These are phyloP conservation scores for Lactifluus subvellereus DNA, from an alignment of 768 basidiomycete genomes.

Conservation along the genomic window DNA sequence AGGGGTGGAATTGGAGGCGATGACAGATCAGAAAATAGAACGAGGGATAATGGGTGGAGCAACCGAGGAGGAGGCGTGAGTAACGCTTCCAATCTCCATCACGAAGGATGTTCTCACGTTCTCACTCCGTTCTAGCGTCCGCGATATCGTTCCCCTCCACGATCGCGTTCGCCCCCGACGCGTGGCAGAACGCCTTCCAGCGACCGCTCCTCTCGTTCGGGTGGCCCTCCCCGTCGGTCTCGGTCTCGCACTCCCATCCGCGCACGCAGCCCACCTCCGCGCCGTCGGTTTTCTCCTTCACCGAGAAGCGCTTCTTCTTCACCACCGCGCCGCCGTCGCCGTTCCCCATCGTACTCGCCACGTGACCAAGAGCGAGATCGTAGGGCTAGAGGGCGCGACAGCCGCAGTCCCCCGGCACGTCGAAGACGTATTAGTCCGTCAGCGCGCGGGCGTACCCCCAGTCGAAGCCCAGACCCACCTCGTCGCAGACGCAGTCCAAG, in stretches of 20 bases:
- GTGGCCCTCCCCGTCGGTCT: conserved; percentile 34
- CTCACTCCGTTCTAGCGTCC: conserved; percentile 34
- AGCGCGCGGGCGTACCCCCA: conserved; percentile 33
- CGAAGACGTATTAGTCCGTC: conserved; percentile 29
- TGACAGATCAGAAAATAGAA: conserved; percentile 36
- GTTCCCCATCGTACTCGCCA: conserved; percentile 47
- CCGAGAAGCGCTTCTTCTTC: conserved; percentile 23
- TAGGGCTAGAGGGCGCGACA: conserved; percentile 31
- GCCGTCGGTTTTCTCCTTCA: conserved; percentile 25
- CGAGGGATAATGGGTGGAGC: conserved; percentile 62
- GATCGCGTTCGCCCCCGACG: conserved; percentile 27
- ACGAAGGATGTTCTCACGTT: conserved; percentile 22
- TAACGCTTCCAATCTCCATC: conserved; percentile 22
- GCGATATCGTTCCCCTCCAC: conserved; percentile 45
- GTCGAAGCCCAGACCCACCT: conserved; percentile 32
- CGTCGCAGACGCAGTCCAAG: conserved; percentile 43
- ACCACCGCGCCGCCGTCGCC: conserved; percentile 33
- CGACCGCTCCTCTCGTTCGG: conserved; percentile 37
- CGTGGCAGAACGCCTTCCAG: conserved; percentile 31
- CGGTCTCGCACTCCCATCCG: conserved; percentile 26
- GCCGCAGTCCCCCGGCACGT: conserved; percentile 49
- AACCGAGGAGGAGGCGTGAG: conserved; percentile 53
- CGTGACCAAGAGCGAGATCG: conserved; percentile 32
- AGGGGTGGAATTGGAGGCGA: conserved; percentile 43
- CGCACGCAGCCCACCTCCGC: conserved; percentile 13